Percentiles rank a stretch among this genome's conserved stretches.
These are phyloP conservation scores for Picochlorum sp. DNA, from an alignment of 139 green algal genomes.

Conservation along the genomic window DNA sequence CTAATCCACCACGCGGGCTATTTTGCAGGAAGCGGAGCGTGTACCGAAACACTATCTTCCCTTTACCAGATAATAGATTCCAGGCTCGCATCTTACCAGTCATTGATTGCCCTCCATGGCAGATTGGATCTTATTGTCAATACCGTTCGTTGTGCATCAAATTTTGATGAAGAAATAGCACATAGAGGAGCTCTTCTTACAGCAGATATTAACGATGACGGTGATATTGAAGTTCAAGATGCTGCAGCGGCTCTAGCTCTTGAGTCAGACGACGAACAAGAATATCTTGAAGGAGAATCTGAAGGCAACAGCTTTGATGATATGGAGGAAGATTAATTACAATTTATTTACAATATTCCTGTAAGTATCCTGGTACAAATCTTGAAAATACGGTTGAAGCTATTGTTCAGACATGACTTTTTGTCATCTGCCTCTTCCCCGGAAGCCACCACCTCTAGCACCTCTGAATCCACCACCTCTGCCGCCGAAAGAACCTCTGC, in stretches of 20 bases:
- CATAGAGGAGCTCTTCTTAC: not conserved
- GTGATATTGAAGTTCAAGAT: constrained; percentile 9
- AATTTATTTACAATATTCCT: not conserved
- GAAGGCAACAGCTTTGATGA: not conserved
- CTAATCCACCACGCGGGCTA: constrained; percentile 60
- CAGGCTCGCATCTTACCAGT: constrained; percentile 29
- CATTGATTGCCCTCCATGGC: constrained; percentile 31
- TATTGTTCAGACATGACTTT: constrained; percentile 3
- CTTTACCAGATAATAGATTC: constrained; percentile 36
- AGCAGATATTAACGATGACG: not conserved
- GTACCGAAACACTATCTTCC: constrained; percentile 4
- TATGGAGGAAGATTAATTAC: not conserved
- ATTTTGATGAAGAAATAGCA: not conserved
- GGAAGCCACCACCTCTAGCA: constrained; percentile 8
- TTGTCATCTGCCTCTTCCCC: constrained; percentile 4
- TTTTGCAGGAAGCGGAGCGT: constrained; percentile 31
- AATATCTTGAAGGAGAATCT: constrained; percentile 1
- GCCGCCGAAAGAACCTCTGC: not conserved
- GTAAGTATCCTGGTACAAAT: not conserved
- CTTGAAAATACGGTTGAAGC: not conserved
- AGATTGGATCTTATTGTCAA: constrained; percentile 43
- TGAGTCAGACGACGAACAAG: not conserved
- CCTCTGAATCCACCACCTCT: not conserved
- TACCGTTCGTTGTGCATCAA: not conserved
- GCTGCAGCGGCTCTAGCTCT: not conserved